Evolutionary conservation across 2,329 filamentous ascomycete genomes (phyloP), one percentile per base, ranked within the genome.

Genomic region (Lachnellula subtilissima): DNA sequence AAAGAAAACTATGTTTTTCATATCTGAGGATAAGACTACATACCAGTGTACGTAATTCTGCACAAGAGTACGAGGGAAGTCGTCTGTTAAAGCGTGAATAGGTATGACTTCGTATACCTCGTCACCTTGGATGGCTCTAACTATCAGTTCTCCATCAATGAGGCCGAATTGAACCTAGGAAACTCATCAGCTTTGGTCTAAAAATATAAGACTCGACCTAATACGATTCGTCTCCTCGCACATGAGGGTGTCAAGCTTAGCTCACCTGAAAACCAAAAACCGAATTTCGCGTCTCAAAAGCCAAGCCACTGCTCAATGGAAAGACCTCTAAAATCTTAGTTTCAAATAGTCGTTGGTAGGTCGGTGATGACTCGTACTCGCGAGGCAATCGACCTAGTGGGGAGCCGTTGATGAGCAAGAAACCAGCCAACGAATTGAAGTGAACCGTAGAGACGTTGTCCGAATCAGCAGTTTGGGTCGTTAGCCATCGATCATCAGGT

Each of bases 391-490:
- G 72, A 4, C 73, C 65, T 0, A 83, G 60, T 0, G 78, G 80
- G 1, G 69, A 43, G 0, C 81, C 81, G 54, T 83, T 73, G 0
- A 85, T 73, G 0, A 83, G 70, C 0, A 86, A 67, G 23, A 77
- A 71, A 0, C 77, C 81, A 0, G 72, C 77, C 2, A 86, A 59
- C 0, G 82, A 49, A 57, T 82, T 81, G 59, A 77, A 77, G 25
- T 78, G 74, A 3, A 80, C 71, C 3, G 32, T 6, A 2, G 25
- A 37, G 25, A 42, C 36, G 15, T 49, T 50, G n/a, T 14, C 17
- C 15, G 55, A 8, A 9, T 23, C 25, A 35, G 25, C 52, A 4
- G 66, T 69, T 5, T 42, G 56, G 1, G 61, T 70, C 8, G 58
- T 52, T 1, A 73, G 25, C 74, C 73, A 76, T 37, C 71, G 63